Conservation (phyloP, 1,139 yeast genomes). For the Candida anutae region DNA sequence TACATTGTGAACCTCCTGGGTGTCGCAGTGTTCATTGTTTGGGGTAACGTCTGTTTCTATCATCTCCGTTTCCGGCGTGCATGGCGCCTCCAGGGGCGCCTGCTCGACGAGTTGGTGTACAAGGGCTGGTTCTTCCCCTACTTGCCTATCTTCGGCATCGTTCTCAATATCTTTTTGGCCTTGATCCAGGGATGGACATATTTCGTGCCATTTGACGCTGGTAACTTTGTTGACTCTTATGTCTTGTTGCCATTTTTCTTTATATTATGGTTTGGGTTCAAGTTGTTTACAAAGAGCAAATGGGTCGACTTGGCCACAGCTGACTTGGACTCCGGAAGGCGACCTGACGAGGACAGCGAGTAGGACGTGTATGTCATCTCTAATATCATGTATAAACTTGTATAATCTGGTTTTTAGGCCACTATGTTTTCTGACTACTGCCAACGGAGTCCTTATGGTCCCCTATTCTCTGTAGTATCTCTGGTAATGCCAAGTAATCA, state of each 20-base stretch:
- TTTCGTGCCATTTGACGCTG: slow-evolving; percentile 54
- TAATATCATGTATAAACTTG: too few species aligned
- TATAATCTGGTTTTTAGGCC: too few species aligned
- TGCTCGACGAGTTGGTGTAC: slow-evolving; percentile 45
- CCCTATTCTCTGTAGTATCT: too few species aligned
- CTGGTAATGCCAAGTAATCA: too few species aligned
- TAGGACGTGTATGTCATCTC: too few species aligned
- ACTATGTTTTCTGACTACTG: too few species aligned
- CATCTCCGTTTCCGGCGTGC: slow-evolving; percentile 46
- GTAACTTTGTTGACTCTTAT: slow-evolving; percentile 58
- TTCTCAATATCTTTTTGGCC: slow-evolving; percentile 45
- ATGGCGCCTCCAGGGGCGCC: slow-evolving; percentile 39
- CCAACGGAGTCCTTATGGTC: too few species aligned
- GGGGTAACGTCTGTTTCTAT: slow-evolving; percentile 37
- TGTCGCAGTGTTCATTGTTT: slow-evolving; percentile 49
- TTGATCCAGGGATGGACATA: slow-evolving; percentile 65
- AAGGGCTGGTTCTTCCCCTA: slow-evolving; percentile 47
- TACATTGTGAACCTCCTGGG: slow-evolving; percentile 51
- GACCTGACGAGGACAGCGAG: too few species aligned
- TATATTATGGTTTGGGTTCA: slow-evolving; percentile 32
- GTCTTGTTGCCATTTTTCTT: slow-evolving; percentile 53
- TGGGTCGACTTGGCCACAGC: slow-evolving; percentile 34
- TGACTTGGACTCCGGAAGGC: slow-evolving; percentile 43
- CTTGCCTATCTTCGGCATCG: slow-evolving; percentile 43
- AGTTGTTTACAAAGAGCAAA: slow-evolving; percentile 34